Evolutionary conservation across 441 rosid genomes (phyloP).

Genomic region (Biscutella laevigata): DNA sequence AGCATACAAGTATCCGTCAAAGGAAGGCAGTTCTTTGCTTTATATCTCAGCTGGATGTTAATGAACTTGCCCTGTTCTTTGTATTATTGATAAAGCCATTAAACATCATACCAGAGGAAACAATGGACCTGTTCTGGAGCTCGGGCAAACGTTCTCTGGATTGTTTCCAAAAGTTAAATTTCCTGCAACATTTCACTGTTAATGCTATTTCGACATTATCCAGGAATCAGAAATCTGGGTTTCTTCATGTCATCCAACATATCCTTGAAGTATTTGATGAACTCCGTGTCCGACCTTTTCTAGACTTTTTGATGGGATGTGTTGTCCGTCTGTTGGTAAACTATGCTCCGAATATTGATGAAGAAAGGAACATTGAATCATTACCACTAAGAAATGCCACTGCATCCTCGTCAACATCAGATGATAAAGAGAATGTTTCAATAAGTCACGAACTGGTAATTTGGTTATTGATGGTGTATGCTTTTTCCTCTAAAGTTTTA

Average conservation of each 20-base stretch:
- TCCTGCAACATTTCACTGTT: conserved; percentile 47
- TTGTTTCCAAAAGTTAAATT: conserved; percentile 38
- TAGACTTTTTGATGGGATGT: conserved; percentile 76
- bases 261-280: conserved; percentile 78
- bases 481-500: background rate
- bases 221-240: conserved; percentile 72
- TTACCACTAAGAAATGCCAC: conserved; percentile 20
- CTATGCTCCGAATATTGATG: conserved; percentile 39
- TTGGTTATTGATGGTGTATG: conserved; percentile 9
- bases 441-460: conserved; percentile 42
- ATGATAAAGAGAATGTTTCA: conserved; percentile 26
- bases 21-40: conserved; percentile 84
- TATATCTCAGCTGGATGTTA: conserved; percentile 63
- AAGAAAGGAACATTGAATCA: conserved; percentile 32
- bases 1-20: conserved; percentile 74
- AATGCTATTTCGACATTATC: conserved; percentile 53
- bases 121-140: conserved; percentile 35
- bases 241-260: conserved; percentile 82
- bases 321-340: conserved; percentile 66
- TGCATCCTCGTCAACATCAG: conserved; percentile 19
- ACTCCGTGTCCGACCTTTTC: conserved; percentile 58
- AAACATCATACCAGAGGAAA: conserved; percentile 41
- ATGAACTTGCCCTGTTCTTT: conserved; percentile 75
- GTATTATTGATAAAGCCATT: conserved; percentile 71
- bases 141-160: conserved; percentile 31